phyloP scores from a whole-genome alignment of 805 yeast genomes.

The Scheffersomyces amazonensis region DNA sequence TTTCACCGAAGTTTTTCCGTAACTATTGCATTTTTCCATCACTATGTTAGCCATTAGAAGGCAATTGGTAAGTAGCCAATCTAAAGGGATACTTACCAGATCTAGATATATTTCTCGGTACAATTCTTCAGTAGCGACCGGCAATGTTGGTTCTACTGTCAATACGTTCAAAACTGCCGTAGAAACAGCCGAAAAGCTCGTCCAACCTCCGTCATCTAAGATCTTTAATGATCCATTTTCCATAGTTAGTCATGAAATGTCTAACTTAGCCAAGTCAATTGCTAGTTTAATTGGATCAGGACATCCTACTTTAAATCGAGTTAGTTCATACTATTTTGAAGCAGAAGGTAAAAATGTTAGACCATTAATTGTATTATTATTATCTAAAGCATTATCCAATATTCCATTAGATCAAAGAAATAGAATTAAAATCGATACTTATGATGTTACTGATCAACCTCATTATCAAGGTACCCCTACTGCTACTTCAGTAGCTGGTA shows the following conservation, averaged over 20 bases:
- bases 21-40: no score
- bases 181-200: constrained; percentile 70
- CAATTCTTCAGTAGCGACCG: no score
- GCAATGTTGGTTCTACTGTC: no score
- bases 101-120: no score
- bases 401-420: constrained; percentile 71
- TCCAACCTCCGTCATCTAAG: constrained; percentile 43
- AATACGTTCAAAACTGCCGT: constrained; percentile 51
- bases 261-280: constrained; percentile 79
- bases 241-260: constrained; percentile 91
- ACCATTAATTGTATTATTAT: constrained; percentile 80
- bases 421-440: constrained; percentile 56
- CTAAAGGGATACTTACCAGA: no score
- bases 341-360: constrained; percentile 95
- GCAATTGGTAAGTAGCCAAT: no score
- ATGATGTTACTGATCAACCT: constrained; percentile 66
- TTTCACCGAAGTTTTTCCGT: no score
- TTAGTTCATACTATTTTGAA: constrained; percentile 92
- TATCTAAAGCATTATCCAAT: constrained; percentile 74
- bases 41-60: no score
- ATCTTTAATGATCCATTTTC: constrained; percentile 80
- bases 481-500: constrained; percentile 55
- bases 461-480: constrained; percentile 59
- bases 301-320: constrained; percentile 88
- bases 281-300: constrained; percentile 87